These are phyloP conservation scores for Fusarium equiseti DNA, from an alignment of 2,329 filamentous ascomycete genomes.

Conservation along the genomic window DNA sequence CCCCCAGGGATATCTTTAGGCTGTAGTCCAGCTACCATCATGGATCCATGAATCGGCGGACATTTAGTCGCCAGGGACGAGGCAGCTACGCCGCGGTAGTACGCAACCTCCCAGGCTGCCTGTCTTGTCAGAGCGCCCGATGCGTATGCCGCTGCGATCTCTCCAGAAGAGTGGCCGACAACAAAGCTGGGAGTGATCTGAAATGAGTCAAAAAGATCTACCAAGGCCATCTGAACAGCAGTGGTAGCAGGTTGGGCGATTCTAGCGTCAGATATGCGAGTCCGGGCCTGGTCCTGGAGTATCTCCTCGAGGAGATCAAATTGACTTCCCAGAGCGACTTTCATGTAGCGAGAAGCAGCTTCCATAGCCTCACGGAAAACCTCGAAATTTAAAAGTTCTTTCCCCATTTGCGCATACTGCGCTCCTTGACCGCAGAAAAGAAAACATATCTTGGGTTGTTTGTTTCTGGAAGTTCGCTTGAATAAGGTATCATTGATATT, in stretches of 20 bases:
- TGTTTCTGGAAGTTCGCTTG: slow-evolving; percentile 45
- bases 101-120: slow-evolving; percentile 58
- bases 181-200: slow-evolving; percentile 51
- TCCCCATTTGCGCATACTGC: slow-evolving; percentile 59
- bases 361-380: slow-evolving; percentile 57
- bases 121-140: slow-evolving; percentile 52
- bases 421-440: slow-evolving; percentile 60
- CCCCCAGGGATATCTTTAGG: slow-evolving; percentile 39
- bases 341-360: slow-evolving; percentile 50
- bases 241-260: slow-evolving; percentile 59
- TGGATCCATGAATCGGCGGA: slow-evolving; percentile 52
- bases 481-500: slow-evolving; percentile 31
- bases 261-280: slow-evolving; percentile 51
- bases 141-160: slow-evolving; percentile 61
- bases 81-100: slow-evolving; percentile 55
- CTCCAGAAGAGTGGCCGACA: slow-evolving; percentile 61
- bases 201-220: slow-evolving; percentile 55
- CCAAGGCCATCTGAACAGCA: slow-evolving; percentile 57
- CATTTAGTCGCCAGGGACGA: slow-evolving; percentile 45
- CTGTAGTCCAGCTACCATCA: slow-evolving; percentile 58
- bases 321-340: slow-evolving; percentile 45
- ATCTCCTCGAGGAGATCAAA: slow-evolving; percentile 56
- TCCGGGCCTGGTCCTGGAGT: slow-evolving; percentile 41
- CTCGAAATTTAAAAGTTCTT: slow-evolving; percentile 56
- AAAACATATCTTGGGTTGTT: slow-evolving; percentile 53